Conservation (phyloP, 495 filamentous ascomycete species). For the Trichoderma reesei region DNA sequence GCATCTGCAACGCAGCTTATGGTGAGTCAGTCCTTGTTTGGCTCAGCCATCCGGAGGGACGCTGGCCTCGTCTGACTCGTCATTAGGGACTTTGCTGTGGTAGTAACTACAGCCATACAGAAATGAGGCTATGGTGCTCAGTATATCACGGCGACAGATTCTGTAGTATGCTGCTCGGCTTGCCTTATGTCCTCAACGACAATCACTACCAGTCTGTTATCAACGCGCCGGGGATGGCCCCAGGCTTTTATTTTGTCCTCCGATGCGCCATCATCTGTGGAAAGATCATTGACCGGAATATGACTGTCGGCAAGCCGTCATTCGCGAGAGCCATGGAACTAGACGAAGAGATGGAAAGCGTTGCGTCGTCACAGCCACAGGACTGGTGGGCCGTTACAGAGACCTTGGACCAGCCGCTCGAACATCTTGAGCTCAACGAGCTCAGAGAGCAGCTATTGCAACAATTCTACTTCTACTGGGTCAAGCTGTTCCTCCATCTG, state of each 20-base stretch:
- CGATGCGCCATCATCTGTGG: conserved; percentile 11
- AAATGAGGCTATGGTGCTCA: conserved; percentile 11
- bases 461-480: conserved; percentile 15
- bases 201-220: background rate
- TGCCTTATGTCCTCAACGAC: conserved; percentile 15
- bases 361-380: conserved; percentile 7
- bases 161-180: conserved; percentile 15
- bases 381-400: conserved; percentile 12
- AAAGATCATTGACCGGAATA: conserved; percentile 14
- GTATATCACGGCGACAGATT: conserved; percentile 18
- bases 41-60: background rate
- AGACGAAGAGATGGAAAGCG: conserved; percentile 12
- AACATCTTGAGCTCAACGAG: background rate
- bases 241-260: conserved; percentile 10
- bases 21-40: conserved; percentile 1
- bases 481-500: conserved; percentile 16
- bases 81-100: conserved; percentile 4
- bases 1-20: conserved; percentile 14
- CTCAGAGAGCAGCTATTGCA: conserved; percentile 14
- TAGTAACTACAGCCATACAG: background rate
- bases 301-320: conserved; percentile 8
- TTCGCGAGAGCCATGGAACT: conserved; percentile 13
- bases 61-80: background rate
- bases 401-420: background rate
- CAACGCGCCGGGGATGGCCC: background rate